A percentile compares a stretch with the other conserved stretches of the same genome.
Conservation (phyloP, 2,329 filamentous ascomycete genomes). For the Nannizziopsis barbatae region DNA sequence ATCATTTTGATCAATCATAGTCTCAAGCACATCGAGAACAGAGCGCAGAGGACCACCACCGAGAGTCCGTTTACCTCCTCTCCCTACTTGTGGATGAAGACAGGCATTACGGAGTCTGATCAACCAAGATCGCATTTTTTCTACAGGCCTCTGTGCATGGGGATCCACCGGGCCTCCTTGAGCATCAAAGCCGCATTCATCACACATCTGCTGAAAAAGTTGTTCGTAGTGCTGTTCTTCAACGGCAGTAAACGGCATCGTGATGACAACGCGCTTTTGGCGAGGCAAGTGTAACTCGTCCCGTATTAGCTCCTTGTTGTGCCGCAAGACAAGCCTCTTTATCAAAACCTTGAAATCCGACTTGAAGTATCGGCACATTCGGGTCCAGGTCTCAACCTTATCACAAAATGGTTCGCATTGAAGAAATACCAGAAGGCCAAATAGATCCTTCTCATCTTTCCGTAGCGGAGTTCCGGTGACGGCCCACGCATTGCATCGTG, state of each 20-base stretch:
- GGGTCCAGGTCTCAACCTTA: conserved; percentile 54
- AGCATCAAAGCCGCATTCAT: conserved; percentile 53
- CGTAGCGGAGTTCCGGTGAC: conserved; percentile 84
- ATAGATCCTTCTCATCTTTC: conserved; percentile 65
- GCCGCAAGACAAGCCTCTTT: conserved; percentile 60
- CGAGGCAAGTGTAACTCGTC: conserved; percentile 67
- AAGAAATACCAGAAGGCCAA: conserved; percentile 71
- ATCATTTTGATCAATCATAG: conserved; percentile 84
- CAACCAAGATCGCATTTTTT: conserved; percentile 70
- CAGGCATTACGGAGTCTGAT: conserved; percentile 68
- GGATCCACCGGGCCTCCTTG: conserved; percentile 53
- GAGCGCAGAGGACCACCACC: conserved; percentile 63
- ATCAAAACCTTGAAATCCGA: conserved; percentile 59
- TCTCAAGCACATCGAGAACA: conserved; percentile 72
- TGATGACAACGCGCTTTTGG: conserved; percentile 79
- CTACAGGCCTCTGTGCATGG: conserved; percentile 45
- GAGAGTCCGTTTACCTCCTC: conserved; percentile 53
- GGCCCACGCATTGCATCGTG: conserved; percentile 79
- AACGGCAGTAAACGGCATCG: conserved; percentile 76
- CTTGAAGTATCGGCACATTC: conserved; percentile 51
- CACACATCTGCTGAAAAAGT: conserved; percentile 63
- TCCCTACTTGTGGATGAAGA: conserved; percentile 72
- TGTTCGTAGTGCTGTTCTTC: conserved; percentile 82
- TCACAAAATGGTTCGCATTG: conserved; percentile 64
- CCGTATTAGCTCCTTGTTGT: conserved; percentile 72